Percentiles rank a stretch among this genome's conserved stretches.
Conservation (phyloP, 176 grass and related monocot genomes). For the Areca catechu region DNA sequence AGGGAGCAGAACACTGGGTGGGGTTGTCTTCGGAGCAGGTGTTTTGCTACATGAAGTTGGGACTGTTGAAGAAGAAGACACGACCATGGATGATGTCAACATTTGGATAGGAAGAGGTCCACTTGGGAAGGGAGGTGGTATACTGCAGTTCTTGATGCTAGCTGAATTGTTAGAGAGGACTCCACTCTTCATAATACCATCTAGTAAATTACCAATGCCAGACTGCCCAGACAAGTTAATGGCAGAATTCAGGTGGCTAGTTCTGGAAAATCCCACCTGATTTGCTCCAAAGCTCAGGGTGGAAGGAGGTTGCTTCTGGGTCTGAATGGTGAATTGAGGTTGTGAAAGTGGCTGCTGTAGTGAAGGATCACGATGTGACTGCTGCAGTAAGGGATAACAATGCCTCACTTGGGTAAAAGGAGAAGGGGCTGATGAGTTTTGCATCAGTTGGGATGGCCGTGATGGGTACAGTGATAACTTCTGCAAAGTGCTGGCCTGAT, state of each 20-base stretch:
- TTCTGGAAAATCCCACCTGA: conserved; percentile 23
- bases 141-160: conserved; percentile 13
- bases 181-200: conserved; percentile 55
- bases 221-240: conserved; percentile 19
- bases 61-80: conserved; percentile 14
- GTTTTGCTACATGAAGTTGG: neutral
- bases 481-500: conserved; percentile 10
- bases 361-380: conserved; percentile 22
- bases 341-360: conserved; percentile 22
- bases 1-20: conserved; percentile 22
- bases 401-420: conserved; percentile 16
- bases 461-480: conserved; percentile 4
- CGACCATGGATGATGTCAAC: conserved; percentile 7
- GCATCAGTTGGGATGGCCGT: conserved; percentile 21
- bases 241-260: conserved; percentile 20
- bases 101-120: conserved; percentile 23
- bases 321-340: conserved; percentile 11
- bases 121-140: conserved; percentile 33
- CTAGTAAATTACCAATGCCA: conserved; percentile 44
- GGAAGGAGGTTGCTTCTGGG: conserved; percentile 3
- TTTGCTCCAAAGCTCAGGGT: conserved; percentile 1
- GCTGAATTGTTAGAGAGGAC: conserved; percentile 30
- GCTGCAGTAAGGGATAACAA: conserved; percentile 20
- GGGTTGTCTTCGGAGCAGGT: conserved; percentile 6
- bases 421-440: conserved; percentile 31